Evolutionary conservation across 208 protist species (phyloP).

Genomic region (Vickermania spadyakhi): DNA sequence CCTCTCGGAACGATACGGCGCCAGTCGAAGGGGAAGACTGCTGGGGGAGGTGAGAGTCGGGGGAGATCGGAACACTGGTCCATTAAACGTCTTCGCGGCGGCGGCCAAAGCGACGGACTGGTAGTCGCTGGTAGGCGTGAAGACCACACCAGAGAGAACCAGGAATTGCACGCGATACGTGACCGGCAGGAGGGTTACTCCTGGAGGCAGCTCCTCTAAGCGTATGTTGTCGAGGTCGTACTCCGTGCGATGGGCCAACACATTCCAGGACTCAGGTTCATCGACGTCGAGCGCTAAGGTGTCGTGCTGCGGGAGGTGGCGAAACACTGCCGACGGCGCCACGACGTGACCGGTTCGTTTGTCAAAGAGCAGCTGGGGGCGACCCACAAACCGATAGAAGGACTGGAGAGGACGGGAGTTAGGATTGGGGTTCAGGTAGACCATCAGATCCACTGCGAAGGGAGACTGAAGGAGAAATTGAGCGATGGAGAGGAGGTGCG

Average conservation of each 20-base stretch:
- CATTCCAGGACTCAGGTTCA: slow-evolving; percentile 84
- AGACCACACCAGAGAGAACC: slow-evolving; percentile 75
- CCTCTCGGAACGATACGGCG: background rate
- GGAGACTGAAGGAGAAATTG: slow-evolving; percentile 28
- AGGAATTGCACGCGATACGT: slow-evolving; percentile 87
- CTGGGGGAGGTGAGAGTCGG: slow-evolving; percentile 43
- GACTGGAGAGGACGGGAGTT: slow-evolving; percentile 72
- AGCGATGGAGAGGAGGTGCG: slow-evolving; percentile 10
- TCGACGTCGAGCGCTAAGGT: slow-evolving; percentile 82
- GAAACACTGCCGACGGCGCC: slow-evolving; percentile 40
- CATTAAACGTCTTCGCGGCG: background rate
- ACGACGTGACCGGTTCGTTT: slow-evolving; percentile 28
- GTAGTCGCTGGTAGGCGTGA: slow-evolving; percentile 1
- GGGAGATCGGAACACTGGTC: slow-evolving; percentile 59
- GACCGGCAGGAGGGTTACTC: slow-evolving; percentile 35
- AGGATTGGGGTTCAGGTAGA: slow-evolving; percentile 62
- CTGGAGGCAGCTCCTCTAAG: slow-evolving; percentile 50
- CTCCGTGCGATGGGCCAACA: slow-evolving; percentile 59
- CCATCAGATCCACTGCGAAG: slow-evolving; percentile 37
- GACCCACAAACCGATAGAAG: slow-evolving; percentile 88
- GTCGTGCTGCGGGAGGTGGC: slow-evolving; percentile 30
- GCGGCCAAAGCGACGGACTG: background rate
- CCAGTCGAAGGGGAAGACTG: background rate
- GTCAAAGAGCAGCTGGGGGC: slow-evolving; percentile 62
- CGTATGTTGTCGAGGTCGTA: slow-evolving; percentile 96